Evolutionary conservation across 2,329 filamentous ascomycete species (phyloP).

Genomic region (Ceratocystis diversiconidia): DNA sequence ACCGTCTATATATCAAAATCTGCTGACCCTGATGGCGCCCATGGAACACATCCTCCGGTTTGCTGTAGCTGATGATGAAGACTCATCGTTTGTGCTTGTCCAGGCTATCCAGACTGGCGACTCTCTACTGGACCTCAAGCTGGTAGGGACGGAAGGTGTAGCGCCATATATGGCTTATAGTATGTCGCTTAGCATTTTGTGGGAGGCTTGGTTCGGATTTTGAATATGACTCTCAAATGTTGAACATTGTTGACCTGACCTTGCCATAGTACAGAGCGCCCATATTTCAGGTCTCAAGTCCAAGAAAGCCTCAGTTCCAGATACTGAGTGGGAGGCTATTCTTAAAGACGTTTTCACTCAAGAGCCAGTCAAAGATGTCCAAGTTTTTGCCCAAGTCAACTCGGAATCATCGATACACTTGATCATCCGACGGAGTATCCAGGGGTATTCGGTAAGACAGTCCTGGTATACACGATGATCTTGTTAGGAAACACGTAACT

Average conservation of each 20-base stretch:
- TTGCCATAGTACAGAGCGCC: conserved; percentile 28
- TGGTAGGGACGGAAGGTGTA: conserved; percentile 54
- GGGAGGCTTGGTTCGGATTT: too few species aligned
- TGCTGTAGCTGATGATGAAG: conserved; percentile 38
- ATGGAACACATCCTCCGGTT: conserved; percentile 38
- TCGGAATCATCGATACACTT: conserved; percentile 41
- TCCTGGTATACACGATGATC: background rate
- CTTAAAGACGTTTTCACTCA: conserved; percentile 43
- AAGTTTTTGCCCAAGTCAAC: conserved; percentile 44
- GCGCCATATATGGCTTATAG: conserved; percentile 43
- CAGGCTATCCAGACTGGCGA: conserved; percentile 39
- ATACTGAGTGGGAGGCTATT: conserved; percentile 53
- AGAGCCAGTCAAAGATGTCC: conserved; percentile 38
- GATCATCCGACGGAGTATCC: conserved; percentile 48
- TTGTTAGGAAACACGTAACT: background rate
- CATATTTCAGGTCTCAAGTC: conserved; percentile 38
- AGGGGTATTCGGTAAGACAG: conserved; percentile 50
- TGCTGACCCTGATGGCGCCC: background rate
- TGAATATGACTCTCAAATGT: background rate
- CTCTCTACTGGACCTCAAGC: conserved; percentile 46
- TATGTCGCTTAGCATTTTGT: conserved; percentile 29
- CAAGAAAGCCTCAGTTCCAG: conserved; percentile 39
- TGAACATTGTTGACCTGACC: background rate
- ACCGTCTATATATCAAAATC: background rate
- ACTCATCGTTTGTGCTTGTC: conserved; percentile 41